Evolutionary conservation across 306 rosid genomes (phyloP), one percentile per base, ranked within the genome.

Genomic region (Dalbergia cultrata): DNA sequence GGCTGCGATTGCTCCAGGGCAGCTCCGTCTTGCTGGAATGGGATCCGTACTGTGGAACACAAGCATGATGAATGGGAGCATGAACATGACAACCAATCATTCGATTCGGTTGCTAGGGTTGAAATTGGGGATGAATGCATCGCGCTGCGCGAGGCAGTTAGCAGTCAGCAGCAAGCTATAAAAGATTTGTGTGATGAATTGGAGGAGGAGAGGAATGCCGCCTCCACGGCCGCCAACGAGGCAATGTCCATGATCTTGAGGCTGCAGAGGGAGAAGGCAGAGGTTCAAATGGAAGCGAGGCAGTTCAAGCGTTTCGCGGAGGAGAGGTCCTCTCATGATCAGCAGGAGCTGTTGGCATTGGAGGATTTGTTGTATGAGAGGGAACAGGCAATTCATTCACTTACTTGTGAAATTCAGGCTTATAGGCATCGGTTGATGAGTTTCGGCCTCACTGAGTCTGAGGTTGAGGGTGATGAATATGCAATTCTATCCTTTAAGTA

Each of bases 241-340:
- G 94, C 99, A 2, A 93, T 96, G 99, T 89, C 97, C 2, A 96
- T 96, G 99, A 96, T 96, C 59, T 71, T 96, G 85, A 93, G 98
- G 87, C 78, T 96, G 93, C 99, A 96, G 87, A 82, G 94, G 74
- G 99, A 96, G 97, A 96, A 96, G 91, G 97, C 99, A 3, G 97
- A 96, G 58, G 82, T 90, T 75, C 97, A 93, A 50, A 88, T 96
- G 99, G 99, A 96, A 84, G 93, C 99, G 10, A 85, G 98, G 9
- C 99, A 96, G 65, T 96, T 93, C 84, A 96, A 92, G 87, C 88
- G 97, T 9, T 89, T 88, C 45, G 90, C 85, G 6, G 98, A 96
- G 91, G 98, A 92, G 87, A 92, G 92, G 78, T 81, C 87, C 54
- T 82, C 87, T 5, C 92, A 96, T 39, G 99, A 96, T 35, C 98